A percentile compares a stretch with the other conserved stretches of the same genome.
phyloP scores from a whole-genome alignment of 441 rosid genomes.

The Populus hybrid region DNA sequence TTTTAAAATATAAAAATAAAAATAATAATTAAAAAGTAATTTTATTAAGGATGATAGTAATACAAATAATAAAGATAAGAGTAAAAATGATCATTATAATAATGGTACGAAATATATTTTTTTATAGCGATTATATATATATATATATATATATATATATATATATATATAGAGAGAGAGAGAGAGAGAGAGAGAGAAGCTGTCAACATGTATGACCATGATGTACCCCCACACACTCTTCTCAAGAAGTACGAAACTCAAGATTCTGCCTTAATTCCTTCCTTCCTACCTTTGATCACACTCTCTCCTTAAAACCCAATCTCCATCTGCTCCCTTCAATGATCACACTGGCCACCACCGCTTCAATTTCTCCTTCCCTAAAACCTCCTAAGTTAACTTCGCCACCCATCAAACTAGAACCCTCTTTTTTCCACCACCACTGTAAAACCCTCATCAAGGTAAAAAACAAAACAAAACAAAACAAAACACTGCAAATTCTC shows the following conservation, averaged over 20 bases:
- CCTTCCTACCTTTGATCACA: neutral
- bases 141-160: no score
- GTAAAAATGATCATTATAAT: no score
- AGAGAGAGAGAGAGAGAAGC: neutral
- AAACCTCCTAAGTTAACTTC: constrained; percentile 13
- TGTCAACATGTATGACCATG: neutral
- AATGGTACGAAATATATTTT: no score
- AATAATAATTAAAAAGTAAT: no score
- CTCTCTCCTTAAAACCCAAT: neutral
- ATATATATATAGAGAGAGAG: no score
- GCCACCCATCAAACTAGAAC: constrained; percentile 13
- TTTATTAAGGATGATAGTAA: no score
- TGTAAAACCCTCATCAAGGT: constrained; percentile 34
- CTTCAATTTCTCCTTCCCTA: neutral
- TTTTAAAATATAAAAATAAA: no score
- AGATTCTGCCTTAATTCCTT: neutral
- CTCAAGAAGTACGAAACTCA: neutral
- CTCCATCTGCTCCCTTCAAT: neutral
- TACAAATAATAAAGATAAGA: no score
- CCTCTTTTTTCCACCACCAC: neutral
- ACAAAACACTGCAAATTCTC: neutral
- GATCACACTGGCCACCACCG: neutral
- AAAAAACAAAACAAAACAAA: neutral
- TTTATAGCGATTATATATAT: no score
- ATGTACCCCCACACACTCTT: neutral